A percentile compares a stretch with the other conserved stretches of the same genome.
Conservation (phyloP, 768 basidiomycete species). For the Paxillus involutus region DNA sequence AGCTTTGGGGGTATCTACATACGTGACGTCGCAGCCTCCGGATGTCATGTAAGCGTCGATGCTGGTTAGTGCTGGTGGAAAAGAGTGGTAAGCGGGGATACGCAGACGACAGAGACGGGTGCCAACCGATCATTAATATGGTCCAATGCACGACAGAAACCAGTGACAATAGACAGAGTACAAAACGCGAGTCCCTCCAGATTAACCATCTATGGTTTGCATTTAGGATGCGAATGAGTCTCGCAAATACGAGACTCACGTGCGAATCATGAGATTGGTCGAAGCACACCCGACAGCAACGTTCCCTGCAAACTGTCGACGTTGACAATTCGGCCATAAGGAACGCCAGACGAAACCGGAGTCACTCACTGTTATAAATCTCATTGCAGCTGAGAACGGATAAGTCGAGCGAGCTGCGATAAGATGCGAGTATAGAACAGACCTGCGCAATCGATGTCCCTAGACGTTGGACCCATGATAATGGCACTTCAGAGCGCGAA, state of each 20-base stretch:
- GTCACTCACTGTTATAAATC: conserved; percentile 12
- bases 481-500: conserved; percentile 2
- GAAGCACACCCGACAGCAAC: conserved; percentile 5
- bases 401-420: background rate
- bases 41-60: background rate
- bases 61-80: conserved; percentile 15
- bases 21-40: background rate
- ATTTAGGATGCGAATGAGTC: background rate
- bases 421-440: too few species aligned
- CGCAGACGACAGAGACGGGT: background rate
- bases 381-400: conserved; percentile 3
- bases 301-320: conserved; percentile 11
- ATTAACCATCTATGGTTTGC: conserved; percentile 23
- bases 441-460: too few species aligned
- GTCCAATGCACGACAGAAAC: too few species aligned
- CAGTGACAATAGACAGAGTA: too few species aligned
- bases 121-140: conserved; percentile 8
- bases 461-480: background rate
- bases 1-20: background rate
- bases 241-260: background rate
- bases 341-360: background rate
- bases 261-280: too few species aligned
- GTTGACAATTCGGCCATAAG: background rate
- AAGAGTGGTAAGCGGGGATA: background rate
- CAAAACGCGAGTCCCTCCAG: conserved; percentile 17